Evolutionary conservation across 306 rosid genomes (phyloP).

Genomic region (Sechiopsis laciniata): DNA sequence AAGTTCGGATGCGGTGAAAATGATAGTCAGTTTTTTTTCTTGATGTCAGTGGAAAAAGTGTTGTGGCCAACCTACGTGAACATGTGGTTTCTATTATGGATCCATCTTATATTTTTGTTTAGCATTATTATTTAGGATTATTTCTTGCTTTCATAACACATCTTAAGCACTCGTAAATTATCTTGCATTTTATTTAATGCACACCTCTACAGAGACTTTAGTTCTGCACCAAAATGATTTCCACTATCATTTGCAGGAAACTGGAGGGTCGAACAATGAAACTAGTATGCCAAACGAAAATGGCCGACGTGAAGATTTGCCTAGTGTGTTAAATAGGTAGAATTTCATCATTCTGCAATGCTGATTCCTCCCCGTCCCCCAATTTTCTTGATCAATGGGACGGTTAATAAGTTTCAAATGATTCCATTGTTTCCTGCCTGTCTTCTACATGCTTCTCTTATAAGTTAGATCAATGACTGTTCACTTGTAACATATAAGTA

Average conservation of each 20-base stretch:
- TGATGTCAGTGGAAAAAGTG: neutral
- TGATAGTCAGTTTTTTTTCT: neutral
- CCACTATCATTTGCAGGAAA: conserved; percentile 41
- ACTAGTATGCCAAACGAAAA: conserved; percentile 54
- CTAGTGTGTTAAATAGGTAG: conserved; percentile 65
- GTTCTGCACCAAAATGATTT: neutral
- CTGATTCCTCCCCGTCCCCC: neutral
- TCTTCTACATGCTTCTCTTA: conserved; percentile 11
- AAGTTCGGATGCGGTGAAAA: neutral
- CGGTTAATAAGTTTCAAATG: neutral
- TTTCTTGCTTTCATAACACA: neutral
- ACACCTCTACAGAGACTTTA: neutral
- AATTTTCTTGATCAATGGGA: neutral
- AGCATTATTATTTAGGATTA: conserved; percentile 1
- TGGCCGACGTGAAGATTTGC: conserved; percentile 68
- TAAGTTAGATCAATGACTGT: neutral
- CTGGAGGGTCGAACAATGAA: conserved; percentile 51
- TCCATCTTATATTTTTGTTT: neutral
- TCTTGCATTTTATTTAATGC: neutral
- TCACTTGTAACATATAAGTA: neutral
- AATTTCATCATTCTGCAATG: conserved; percentile 17
- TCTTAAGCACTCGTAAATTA: conserved; percentile 1
- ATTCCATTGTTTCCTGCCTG: neutral
- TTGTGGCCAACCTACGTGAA: neutral
- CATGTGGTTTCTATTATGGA: neutral